Evolutionary conservation across 768 basidiomycete species (phyloP), one percentile per base, ranked within the genome.

Genomic region (Auriscalpium microsporum): DNA sequence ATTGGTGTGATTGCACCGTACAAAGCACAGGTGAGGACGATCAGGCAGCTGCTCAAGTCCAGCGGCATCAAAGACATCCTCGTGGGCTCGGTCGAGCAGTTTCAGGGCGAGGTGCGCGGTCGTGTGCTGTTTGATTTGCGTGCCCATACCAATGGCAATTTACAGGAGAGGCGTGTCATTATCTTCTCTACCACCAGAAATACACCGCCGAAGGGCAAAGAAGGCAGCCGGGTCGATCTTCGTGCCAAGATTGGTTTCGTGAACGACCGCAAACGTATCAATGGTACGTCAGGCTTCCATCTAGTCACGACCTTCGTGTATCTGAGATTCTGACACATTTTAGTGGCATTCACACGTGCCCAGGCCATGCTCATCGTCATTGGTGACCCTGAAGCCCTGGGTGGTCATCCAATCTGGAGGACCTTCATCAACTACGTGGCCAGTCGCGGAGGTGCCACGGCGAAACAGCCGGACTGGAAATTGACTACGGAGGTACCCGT

Each of bases 261-360:
- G 13, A 64, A 62, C 6, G 66, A 69, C 55, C 60, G 68, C 6
- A 64, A 64, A 3, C 73, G 74, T 2, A 67, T 75, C 64, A 75
- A 75, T 56, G 74, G 74, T 72, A 35, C 1, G 69, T 53, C 4
- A 1, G n/a, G 36, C 8, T 14, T 38, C 17, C 34, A 23, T 35
- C 33, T 10, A 33, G 11, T 34, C 7, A 23, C 16, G 17, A 21
- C 10, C 17, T 16, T 38, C 17, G 11, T 51, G 28, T 19, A 9
- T 6, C 48, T 46, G 16, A 19, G 23, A 37, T 37, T 37, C 8
- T 23, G 23, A 17, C 5, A 16, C 40, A 7, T 28, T 48, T 8
- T 49, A 85, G 84, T 87, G 38, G 82, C 84, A 5, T 67, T 87
- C 11, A 87, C 84, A 0, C 80, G 84, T 11, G 82, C 83, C 0